Percentiles rank a stretch among this genome's conserved stretches.
Evolutionary conservation across 805 yeast species (phyloP).

Genomic region (Helenozyma rhizophorensis): DNA sequence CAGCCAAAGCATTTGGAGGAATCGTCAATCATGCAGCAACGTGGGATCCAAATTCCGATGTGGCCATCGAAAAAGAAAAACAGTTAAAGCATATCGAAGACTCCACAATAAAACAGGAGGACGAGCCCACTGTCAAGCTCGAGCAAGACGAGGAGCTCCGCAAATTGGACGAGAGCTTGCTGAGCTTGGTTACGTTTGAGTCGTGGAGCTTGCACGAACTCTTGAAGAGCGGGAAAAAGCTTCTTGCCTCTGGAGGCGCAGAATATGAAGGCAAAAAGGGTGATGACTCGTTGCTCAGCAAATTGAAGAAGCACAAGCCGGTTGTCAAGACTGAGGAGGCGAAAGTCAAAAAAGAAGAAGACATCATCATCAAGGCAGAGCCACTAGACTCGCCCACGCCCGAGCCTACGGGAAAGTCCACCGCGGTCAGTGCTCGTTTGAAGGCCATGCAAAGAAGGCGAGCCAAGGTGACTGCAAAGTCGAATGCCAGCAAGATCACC

Average conservation of each 20-base stretch:
- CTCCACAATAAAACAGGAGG: constrained; percentile 21
- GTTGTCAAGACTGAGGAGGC: constrained; percentile 26
- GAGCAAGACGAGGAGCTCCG: constrained; percentile 41
- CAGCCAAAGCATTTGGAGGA: constrained; percentile 93
- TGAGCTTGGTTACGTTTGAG: constrained; percentile 43
- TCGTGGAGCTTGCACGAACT: constrained; percentile 49
- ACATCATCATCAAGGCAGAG: constrained; percentile 1
- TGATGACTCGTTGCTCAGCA: constrained; percentile 41
- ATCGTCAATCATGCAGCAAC: constrained; percentile 70
- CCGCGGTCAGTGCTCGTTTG: constrained; percentile 65
- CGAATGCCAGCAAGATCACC: constrained; percentile 37
- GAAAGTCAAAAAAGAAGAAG: constrained; percentile 5
- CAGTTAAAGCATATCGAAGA: constrained; percentile 14
- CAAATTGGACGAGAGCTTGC: constrained; percentile 35
- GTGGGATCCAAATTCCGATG: constrained; percentile 78
- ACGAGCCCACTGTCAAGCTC: constrained; percentile 28
- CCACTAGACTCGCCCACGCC: constrained; percentile 8
- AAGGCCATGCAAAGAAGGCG: constrained; percentile 92
- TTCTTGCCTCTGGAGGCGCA: constrained; percentile 61
- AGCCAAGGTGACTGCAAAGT: constrained; percentile 67
- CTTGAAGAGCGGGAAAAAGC: constrained; percentile 46
- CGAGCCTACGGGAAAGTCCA: constrained; percentile 21
- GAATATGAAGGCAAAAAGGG: constrained; percentile 30
- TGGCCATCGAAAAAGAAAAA: constrained; percentile 21
- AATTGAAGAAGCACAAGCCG: constrained; percentile 47